These are phyloP conservation scores for Sungouiozyma ichnusensis DNA, from an alignment of 805 yeast genomes.

Conservation along the genomic window DNA sequence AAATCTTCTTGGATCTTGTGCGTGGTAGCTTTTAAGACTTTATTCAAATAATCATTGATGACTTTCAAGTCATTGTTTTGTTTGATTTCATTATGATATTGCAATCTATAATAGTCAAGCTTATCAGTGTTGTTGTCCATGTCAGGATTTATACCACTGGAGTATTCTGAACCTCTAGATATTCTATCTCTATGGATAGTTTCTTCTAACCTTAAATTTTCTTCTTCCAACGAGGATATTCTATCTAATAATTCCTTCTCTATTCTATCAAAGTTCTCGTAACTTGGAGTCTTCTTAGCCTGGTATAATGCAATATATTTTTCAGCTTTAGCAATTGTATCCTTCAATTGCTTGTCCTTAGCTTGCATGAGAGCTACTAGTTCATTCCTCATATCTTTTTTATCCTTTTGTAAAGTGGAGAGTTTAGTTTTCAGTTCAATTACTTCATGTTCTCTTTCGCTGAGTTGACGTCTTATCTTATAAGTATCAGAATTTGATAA, in stretches of 20 bases:
- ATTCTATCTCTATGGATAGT: conserved; percentile 3
- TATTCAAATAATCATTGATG: conserved; percentile 25
- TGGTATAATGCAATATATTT: background rate
- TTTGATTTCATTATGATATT: conserved; percentile 23
- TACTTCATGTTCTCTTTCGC: background rate
- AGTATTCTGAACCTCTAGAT: background rate
- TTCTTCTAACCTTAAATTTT: conserved; percentile 16
- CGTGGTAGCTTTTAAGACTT: conserved; percentile 23
- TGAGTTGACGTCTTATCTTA: background rate
- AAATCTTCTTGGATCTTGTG: conserved; percentile 22
- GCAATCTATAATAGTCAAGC: conserved; percentile 23
- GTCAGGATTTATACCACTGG: conserved; percentile 3
- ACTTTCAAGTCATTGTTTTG: conserved; percentile 25
- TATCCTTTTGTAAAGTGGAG: background rate
- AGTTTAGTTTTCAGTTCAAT: background rate
- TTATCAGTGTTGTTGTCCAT: conserved; percentile 12
- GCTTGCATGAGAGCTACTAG: background rate
- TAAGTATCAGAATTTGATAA: background rate
- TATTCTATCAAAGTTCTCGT: background rate
- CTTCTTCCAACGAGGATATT: conserved; percentile 18
- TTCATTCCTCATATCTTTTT: background rate
- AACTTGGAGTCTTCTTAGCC: background rate
- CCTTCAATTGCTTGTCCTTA: background rate
- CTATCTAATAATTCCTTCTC: conserved; percentile 11
- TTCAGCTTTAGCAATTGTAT: background rate